Evolutionary conservation across 139 green algal genomes (phyloP).

Genomic region (Picochlorum sp.): DNA sequence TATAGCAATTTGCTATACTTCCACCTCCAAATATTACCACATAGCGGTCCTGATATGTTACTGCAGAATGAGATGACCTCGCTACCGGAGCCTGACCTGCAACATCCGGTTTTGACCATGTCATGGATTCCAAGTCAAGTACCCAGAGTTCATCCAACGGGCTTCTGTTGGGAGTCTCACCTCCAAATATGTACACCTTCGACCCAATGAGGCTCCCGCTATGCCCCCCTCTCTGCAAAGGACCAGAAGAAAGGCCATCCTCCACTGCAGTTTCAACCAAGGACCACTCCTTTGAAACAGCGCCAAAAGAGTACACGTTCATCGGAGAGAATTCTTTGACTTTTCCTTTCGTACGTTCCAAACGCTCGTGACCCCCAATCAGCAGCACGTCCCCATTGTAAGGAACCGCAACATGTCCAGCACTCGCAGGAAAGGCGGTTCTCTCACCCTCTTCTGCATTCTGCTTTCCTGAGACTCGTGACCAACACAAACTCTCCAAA

Average conservation of each 20-base stretch:
- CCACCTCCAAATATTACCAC: constrained; percentile 70
- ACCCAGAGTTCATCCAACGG: constrained; percentile 55
- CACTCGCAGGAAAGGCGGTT: constrained; percentile 35
- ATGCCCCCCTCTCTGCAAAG: constrained; percentile 66
- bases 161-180: constrained; percentile 61
- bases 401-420: constrained; percentile 44
- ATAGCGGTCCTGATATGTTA: constrained; percentile 41
- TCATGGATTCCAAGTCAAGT: constrained; percentile 56
- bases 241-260: constrained; percentile 22
- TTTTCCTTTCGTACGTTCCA: constrained; percentile 30
- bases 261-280: not conserved
- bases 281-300: constrained; percentile 40
- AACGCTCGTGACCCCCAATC: constrained; percentile 77
- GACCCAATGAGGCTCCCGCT: constrained; percentile 48
- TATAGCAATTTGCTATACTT: constrained; percentile 76
- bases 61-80: constrained; percentile 61
- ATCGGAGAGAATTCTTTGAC: constrained; percentile 45
- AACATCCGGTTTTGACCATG: constrained; percentile 31
- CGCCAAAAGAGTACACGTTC: constrained; percentile 58
- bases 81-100: constrained; percentile 34
- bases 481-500: constrained; percentile 63
- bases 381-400: constrained; percentile 56
- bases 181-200: constrained; percentile 72
- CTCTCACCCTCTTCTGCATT: not conserved
- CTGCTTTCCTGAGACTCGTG: constrained; percentile 1